phyloP scores from a whole-genome alignment of 2,329 filamentous ascomycete genomes.

The Stenocarpella maydis region DNA sequence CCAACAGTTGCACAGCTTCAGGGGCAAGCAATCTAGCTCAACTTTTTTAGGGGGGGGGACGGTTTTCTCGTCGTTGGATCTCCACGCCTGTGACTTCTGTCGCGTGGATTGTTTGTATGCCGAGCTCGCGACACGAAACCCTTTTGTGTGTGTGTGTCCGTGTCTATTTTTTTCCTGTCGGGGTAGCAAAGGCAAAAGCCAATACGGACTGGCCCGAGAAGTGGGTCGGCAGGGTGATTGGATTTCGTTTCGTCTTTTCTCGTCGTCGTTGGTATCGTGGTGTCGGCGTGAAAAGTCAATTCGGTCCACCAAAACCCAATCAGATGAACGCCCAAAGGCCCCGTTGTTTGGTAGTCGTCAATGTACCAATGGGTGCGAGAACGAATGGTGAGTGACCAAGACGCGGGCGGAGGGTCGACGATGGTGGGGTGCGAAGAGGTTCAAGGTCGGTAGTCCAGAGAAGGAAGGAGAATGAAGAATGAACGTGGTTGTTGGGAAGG shows the following conservation, averaged over 20 bases:
- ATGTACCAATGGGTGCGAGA: neutral
- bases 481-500: neutral
- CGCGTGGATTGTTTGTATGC: neutral
- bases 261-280: conserved; percentile 19
- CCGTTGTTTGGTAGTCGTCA: neutral
- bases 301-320: neutral
- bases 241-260: conserved; percentile 23
- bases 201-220: neutral
- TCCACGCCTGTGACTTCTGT: neutral
- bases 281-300: conserved; percentile 9
- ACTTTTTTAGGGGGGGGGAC: neutral
- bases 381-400: neutral
- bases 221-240: neutral
- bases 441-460: neutral
- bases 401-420: neutral
- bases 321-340: neutral
- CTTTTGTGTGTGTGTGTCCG: neutral
- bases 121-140: neutral
- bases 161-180: neutral
- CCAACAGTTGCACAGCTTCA: conserved; percentile 14
- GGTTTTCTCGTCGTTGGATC: neutral
- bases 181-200: neutral
- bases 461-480: neutral
- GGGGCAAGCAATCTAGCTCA: conserved; percentile 2
- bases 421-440: neutral